These are phyloP conservation scores for Blastocystis sp. DNA, from an alignment of 352 stramenopile species.

Conservation along the genomic window DNA sequence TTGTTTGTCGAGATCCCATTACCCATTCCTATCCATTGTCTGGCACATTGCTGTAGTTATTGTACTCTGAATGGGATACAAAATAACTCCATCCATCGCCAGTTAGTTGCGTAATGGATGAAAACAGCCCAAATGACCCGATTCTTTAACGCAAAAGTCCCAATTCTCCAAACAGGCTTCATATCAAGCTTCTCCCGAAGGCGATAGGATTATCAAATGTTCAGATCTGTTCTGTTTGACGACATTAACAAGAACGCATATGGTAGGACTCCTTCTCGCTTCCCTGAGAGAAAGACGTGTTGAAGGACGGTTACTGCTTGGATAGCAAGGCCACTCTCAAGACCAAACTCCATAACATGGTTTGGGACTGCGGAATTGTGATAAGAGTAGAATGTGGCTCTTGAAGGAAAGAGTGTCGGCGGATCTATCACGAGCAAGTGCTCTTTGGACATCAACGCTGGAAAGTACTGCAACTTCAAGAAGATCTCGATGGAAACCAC, in stretches of 20 bases:
- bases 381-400: conserved; percentile 1
- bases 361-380: not conserved
- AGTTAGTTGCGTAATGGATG: too few species aligned
- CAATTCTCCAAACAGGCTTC: too few species aligned
- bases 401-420: conserved; percentile 18
- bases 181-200: not conserved
- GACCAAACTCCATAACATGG: not conserved
- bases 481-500: conserved; percentile 33
- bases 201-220: conserved; percentile 11
- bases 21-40: too few species aligned
- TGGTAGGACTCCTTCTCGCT: not conserved
- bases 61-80: too few species aligned
- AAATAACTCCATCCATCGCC: too few species aligned
- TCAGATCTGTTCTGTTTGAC: conserved; percentile 9
- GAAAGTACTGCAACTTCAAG: conserved; percentile 23
- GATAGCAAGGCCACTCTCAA: conserved; percentile 7
- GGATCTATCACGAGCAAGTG: not conserved
- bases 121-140: too few species aligned
- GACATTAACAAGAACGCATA: conserved; percentile 47
- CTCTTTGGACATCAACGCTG: not conserved
- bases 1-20: too few species aligned
- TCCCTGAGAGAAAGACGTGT: not conserved
- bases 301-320: conserved; percentile 28
- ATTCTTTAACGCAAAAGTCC: too few species aligned
- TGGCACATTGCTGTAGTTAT: too few species aligned